Evolutionary conservation across 148 eudicot genomes (phyloP).

Genomic region (Drosera capensis): DNA sequence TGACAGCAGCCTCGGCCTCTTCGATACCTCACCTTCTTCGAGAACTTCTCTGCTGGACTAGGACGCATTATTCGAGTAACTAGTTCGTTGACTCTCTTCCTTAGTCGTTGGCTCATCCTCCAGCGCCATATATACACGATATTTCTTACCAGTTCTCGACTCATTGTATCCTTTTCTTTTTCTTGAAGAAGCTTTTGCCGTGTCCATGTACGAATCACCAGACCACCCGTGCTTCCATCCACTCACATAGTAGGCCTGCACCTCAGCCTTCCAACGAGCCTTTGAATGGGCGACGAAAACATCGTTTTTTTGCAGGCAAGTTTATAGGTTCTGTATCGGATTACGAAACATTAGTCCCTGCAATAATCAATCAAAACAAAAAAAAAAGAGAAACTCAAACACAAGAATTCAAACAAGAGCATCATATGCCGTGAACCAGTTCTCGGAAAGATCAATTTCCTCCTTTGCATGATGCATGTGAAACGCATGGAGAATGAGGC

Average conservation of each 20-base stretch:
- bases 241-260: background rate
- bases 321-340: too few species aligned
- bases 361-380: too few species aligned
- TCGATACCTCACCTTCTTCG: background rate
- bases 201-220: background rate
- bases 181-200: background rate
- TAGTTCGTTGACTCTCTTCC: background rate
- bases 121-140: background rate
- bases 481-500: too few species aligned
- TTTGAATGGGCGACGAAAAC: background rate
- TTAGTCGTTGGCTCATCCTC: background rate
- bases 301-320: too few species aligned
- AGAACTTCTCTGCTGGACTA: background rate
- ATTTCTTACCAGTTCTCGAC: too few species aligned
- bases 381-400: too few species aligned
- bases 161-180: too few species aligned
- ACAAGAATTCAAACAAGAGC: too few species aligned
- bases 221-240: background rate
- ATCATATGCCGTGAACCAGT: too few species aligned
- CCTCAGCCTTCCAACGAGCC: background rate
- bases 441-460: too few species aligned
- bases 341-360: too few species aligned
- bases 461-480: too few species aligned
- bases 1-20: background rate
- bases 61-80: background rate